Percentiles rank a stretch among this genome's conserved stretches.
phyloP scores from a whole-genome alignment of 352 stramenopile genomes.

The Pythium dissimile region DNA sequence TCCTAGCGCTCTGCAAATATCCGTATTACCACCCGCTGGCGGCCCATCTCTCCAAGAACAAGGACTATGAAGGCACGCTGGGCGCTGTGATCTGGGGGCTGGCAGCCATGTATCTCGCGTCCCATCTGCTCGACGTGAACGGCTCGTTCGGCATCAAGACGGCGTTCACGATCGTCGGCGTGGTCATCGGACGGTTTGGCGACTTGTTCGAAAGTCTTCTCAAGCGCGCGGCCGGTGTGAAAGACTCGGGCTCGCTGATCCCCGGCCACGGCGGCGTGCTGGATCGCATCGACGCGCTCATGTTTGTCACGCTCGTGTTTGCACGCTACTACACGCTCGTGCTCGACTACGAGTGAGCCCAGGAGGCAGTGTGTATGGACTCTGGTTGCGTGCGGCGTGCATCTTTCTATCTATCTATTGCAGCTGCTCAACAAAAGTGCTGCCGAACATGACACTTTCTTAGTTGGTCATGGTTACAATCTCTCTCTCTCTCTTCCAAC shows the following conservation, averaged over 20 bases:
- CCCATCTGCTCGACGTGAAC: constrained; percentile 57
- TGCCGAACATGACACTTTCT: no score
- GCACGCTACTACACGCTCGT: constrained; percentile 37
- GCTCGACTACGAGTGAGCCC: constrained; percentile 3
- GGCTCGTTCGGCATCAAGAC: constrained; percentile 77
- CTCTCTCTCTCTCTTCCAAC: no score
- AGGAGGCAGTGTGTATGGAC: no score
- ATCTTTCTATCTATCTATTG: no score
- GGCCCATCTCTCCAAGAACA: constrained; percentile 92
- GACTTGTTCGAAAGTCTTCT: constrained; percentile 96
- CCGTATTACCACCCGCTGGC: constrained; percentile 78
- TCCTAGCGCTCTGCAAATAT: constrained; percentile 82
- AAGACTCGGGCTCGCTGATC: constrained; percentile 93
- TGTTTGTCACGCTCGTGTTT: constrained; percentile 83
- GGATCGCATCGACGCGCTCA: constrained; percentile 94
- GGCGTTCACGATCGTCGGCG: constrained; percentile 79
- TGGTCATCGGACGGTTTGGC: constrained; percentile 92
- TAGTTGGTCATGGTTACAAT: no score
- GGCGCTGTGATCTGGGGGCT: constrained; percentile 81
- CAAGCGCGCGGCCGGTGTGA: constrained; percentile 93
- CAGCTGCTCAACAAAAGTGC: no score
- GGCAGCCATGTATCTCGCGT: constrained; percentile 76
- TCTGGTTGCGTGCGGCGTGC: no score
- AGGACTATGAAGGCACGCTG: constrained; percentile 94
- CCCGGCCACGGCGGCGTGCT: constrained; percentile 94